phyloP scores from a whole-genome alignment of 768 basidiomycete genomes.

The Leucosporidium yakuticum region DNA sequence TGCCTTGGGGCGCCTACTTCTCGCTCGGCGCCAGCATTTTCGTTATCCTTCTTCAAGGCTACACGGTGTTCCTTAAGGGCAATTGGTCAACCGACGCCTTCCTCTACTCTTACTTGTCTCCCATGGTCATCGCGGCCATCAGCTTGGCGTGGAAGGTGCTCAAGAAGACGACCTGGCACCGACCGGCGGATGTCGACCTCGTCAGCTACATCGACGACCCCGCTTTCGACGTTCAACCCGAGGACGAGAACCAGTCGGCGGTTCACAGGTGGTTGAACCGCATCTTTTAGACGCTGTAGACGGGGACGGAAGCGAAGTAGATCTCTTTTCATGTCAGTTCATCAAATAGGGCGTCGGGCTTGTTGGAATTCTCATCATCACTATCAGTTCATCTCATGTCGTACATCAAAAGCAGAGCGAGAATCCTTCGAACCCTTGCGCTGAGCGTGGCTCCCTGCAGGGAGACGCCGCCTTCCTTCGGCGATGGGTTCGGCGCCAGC shows the following conservation, averaged over 20 bases:
- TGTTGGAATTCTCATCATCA: too few relatives aligned
- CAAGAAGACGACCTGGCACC: constrained; percentile 5
- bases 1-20: not conserved
- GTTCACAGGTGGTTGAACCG: too few relatives aligned
- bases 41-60: constrained; percentile 47
- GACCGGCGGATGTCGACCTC: not conserved
- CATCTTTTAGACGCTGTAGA: too few relatives aligned
- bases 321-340: too few relatives aligned
- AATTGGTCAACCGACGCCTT: constrained; percentile 40
- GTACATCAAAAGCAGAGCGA: too few relatives aligned
- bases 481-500: too few relatives aligned
- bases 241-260: not conserved
- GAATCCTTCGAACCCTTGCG: too few relatives aligned
- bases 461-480: too few relatives aligned
- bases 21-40: not conserved
- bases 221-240: not conserved
- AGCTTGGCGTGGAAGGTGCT: constrained; percentile 8
- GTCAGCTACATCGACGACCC: constrained; percentile 6
- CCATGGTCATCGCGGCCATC: not conserved
- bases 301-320: too few relatives aligned
- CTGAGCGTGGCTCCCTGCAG: too few relatives aligned
- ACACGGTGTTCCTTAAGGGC: constrained; percentile 42
- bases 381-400: too few relatives aligned
- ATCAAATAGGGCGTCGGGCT: too few relatives aligned
- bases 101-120: not conserved